Conservation (phyloP, 129 eudicot genomes). For the Pseudognaphalium luteoalbum region DNA sequence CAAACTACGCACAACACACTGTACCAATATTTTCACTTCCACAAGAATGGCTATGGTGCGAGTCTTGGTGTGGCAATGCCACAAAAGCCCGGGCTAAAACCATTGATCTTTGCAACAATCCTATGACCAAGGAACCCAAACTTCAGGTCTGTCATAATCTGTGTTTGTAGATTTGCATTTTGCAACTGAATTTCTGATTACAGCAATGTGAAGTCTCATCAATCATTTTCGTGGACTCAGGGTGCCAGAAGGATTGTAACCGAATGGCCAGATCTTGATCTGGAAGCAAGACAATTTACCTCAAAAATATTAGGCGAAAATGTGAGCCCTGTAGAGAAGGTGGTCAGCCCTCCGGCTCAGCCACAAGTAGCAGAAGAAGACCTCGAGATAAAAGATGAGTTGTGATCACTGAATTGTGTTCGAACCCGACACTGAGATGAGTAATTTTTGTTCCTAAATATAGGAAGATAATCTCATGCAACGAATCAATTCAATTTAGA, state of each 20-base stretch:
- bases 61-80: constrained; percentile 96
- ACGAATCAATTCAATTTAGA: constrained; percentile 18
- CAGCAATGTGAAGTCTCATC: background rate
- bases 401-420: constrained; percentile 38
- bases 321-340: constrained; percentile 47
- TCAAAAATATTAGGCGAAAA: constrained; percentile 69
- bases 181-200: background rate
- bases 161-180: background rate
- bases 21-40: constrained; percentile 97
- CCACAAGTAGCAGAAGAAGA: constrained; percentile 34
- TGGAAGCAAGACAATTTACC: constrained; percentile 81
- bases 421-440: constrained; percentile 11
- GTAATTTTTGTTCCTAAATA: constrained; percentile 15
- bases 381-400: constrained; percentile 56
- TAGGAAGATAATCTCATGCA: constrained; percentile 13
- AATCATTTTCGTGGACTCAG: constrained; percentile 32
- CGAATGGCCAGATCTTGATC: constrained; percentile 96
- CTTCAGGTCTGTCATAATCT: constrained; percentile 62
- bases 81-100: constrained; percentile 90
- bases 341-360: constrained; percentile 37
- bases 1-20: constrained; percentile 91
- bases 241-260: constrained; percentile 92
- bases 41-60: constrained; percentile 99
- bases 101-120: constrained; percentile 96
- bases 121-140: constrained; percentile 99